Base-by-base conservation (phyloP, 2,329 filamentous ascomycete genomes). In the Aspergillus arachidicola region DNA sequence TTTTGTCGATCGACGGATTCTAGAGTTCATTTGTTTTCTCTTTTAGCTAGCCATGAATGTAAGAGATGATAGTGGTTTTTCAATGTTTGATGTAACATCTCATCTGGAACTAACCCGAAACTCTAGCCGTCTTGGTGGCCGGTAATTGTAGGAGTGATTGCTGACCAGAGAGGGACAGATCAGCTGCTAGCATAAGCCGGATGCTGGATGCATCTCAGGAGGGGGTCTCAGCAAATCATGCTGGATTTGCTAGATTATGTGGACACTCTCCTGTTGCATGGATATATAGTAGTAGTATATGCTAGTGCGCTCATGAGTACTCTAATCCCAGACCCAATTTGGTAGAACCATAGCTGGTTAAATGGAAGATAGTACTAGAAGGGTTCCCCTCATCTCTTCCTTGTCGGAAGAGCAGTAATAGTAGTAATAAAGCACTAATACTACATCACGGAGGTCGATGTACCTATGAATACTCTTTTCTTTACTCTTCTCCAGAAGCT, bases 161-260 rank as follows among this genome's bases (percentile, higher is more conserved):
- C 36, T 10, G 16, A 57, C 23, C 30, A 38, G 23, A 26, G 16
- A 45, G 30, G 38, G 38, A 45, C 26, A 30, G 46, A 50, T 51
- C 48, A 32, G 48, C 48, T 51, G 48, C 28, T 30, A 51, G 28
- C 10, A 9, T 51, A n/a, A 32, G 19, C 57, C 57, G 26, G 45
- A 51, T 38, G 57, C 38, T 58, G 57, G 34, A 38, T 30, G 21
- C 32, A 58, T 58, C 32, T 34, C 32, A 46, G 34, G 57, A 58
- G 57, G 46, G 26, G 46, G 5, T 16, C 14, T 50, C 23, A 19
- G 46, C 23, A 30, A 50, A 26, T 26, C 45, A 48, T 48, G 5
- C 21, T 48, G 45, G 12, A 26, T 26, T 28, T 48, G 12, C 23
- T 26, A 11, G 11, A 16, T 28, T 48, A 48, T 48, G 21, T 23